phyloP scores from a whole-genome alignment of 2,329 filamentous ascomycete genomes.

The Fusarium sacchari region DNA sequence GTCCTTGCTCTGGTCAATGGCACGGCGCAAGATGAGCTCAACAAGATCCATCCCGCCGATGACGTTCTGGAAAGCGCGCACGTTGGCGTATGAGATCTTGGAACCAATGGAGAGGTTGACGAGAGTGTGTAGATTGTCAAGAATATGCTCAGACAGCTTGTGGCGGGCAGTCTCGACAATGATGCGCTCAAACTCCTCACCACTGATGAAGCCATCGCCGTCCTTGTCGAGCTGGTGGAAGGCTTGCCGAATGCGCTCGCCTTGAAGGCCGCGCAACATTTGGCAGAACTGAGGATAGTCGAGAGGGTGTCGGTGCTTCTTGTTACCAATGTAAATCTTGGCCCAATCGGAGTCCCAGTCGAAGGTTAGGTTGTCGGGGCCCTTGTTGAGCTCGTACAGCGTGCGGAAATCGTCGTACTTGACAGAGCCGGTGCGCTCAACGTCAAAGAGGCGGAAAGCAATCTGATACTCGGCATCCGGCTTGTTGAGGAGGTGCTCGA shows the following conservation, averaged over 20 bases:
- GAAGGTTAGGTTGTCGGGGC: slow-evolving; percentile 85
- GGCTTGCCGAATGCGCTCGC: slow-evolving; percentile 93
- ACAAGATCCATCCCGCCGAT: slow-evolving; percentile 98
- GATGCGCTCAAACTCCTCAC: slow-evolving; percentile 95
- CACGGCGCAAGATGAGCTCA: slow-evolving; percentile 90
- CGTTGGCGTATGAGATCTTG: slow-evolving; percentile 98
- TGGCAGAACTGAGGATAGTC: slow-evolving; percentile 98
- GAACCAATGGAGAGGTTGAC: slow-evolving; percentile 93
- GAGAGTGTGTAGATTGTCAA: slow-evolving; percentile 89
- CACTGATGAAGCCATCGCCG: slow-evolving; percentile 93
- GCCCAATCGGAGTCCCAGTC: slow-evolving; percentile 99
- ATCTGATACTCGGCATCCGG: slow-evolving; percentile 99
- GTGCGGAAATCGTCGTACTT: slow-evolving; percentile 90
- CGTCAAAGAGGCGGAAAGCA: slow-evolving; percentile 94
- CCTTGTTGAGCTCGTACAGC: slow-evolving; percentile 89
- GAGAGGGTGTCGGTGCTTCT: slow-evolving; percentile 87
- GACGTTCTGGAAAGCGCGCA: slow-evolving; percentile 97
- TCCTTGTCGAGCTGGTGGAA: slow-evolving; percentile 93
- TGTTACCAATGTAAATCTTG: slow-evolving; percentile 89
- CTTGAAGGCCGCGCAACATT: slow-evolving; percentile 95
- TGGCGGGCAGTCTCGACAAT: slow-evolving; percentile 92
- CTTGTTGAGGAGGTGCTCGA: slow-evolving; percentile 92
- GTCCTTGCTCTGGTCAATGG: slow-evolving; percentile 82
- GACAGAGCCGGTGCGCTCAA: slow-evolving; percentile 83
- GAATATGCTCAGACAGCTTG: slow-evolving; percentile 95